Evolutionary conservation across 495 filamentous ascomycete species (phyloP).

Genomic region (Lichenothelia convexa): DNA sequence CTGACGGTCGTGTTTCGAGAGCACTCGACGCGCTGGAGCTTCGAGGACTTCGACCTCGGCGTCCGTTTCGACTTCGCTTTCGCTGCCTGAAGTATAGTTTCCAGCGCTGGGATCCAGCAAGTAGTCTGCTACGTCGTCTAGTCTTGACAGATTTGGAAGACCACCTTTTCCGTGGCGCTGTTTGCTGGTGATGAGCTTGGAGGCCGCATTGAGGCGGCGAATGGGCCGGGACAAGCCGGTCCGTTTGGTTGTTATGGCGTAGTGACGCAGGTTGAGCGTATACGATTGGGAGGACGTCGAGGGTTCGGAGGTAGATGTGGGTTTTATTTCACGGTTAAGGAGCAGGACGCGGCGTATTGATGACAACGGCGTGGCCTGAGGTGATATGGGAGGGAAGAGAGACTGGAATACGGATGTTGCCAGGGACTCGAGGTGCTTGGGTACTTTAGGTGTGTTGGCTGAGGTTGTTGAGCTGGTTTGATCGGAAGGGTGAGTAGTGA

Average conservation of each 20-base stretch:
- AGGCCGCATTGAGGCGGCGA: slow-evolving; percentile 73
- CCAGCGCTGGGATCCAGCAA: slow-evolving; percentile 65
- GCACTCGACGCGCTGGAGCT: slow-evolving; percentile 45
- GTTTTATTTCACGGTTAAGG: slow-evolving; percentile 59
- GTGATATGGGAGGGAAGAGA: slow-evolving; percentile 89
- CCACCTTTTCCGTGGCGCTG: slow-evolving; percentile 44
- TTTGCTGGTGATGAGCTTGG: slow-evolving; percentile 31
- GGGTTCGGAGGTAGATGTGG: slow-evolving; percentile 28
- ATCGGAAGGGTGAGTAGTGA: slow-evolving; percentile 42
- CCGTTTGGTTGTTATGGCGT: slow-evolving; percentile 76
- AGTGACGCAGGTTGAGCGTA: slow-evolving; percentile 82
- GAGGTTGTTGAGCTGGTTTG: slow-evolving; percentile 34
- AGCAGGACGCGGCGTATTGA: slow-evolving; percentile 81
- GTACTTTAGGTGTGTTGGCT: slow-evolving; percentile 31
- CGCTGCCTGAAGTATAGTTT: slow-evolving; percentile 82
- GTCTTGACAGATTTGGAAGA: slow-evolving; percentile 73
- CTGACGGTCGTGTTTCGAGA: slow-evolving; percentile 40
- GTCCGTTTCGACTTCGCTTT: slow-evolving; percentile 83
- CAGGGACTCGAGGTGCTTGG: slow-evolving; percentile 83
- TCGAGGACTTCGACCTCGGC: slow-evolving; percentile 90
- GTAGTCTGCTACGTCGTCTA: slow-evolving; percentile 90
- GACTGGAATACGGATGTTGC: slow-evolving; percentile 90
- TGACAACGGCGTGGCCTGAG: slow-evolving; percentile 68
- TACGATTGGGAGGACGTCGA: too few relatives aligned
- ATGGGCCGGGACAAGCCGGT: slow-evolving; percentile 70